Percentiles rank a stretch among this genome's conserved stretches.
phyloP scores from a whole-genome alignment of 495 filamentous ascomycete genomes.

The Thermothielavioides terrestris region DNA sequence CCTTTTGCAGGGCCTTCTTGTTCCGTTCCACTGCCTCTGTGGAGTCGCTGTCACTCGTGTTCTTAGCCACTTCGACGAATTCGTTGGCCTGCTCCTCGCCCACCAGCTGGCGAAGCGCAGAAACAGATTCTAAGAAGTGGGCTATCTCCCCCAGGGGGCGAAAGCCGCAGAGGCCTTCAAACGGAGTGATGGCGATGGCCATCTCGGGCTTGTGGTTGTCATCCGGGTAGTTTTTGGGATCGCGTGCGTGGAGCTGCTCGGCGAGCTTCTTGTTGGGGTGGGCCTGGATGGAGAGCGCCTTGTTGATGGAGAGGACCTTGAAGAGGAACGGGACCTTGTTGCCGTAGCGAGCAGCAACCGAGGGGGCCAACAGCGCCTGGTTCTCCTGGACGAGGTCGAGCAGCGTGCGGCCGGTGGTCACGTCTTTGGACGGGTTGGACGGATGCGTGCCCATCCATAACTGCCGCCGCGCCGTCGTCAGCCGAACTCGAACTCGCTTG shows the following conservation, averaged over 20 bases:
- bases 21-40: constrained; percentile 48
- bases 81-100: constrained; percentile 57
- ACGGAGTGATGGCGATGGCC: constrained; percentile 93
- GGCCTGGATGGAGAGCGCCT: constrained; percentile 93
- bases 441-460: constrained; percentile 99
- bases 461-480: constrained; percentile 37
- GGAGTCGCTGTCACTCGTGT: constrained; percentile 49
- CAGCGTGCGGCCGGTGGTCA: constrained; percentile 73
- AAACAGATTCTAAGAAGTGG: constrained; percentile 70
- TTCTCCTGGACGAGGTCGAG: constrained; percentile 89
- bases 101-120: constrained; percentile 65
- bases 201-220: constrained; percentile 99
- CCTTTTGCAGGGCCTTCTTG: constrained; percentile 67
- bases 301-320: constrained; percentile 90
- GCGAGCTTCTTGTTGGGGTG: constrained; percentile 98
- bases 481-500: no score
- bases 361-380: constrained; percentile 62
- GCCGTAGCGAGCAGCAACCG: constrained; percentile 51
- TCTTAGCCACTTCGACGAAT: constrained; percentile 61
- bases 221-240: constrained; percentile 94
- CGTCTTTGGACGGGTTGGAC: constrained; percentile 84
- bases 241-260: constrained; percentile 73
- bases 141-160: constrained; percentile 76
- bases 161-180: constrained; percentile 94
- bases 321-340: constrained; percentile 86